Percentiles rank a stretch among this genome's conserved stretches.
phyloP scores from a whole-genome alignment of 2,329 filamentous ascomycete genomes.

The Pseudohalonectria lignicola region DNA sequence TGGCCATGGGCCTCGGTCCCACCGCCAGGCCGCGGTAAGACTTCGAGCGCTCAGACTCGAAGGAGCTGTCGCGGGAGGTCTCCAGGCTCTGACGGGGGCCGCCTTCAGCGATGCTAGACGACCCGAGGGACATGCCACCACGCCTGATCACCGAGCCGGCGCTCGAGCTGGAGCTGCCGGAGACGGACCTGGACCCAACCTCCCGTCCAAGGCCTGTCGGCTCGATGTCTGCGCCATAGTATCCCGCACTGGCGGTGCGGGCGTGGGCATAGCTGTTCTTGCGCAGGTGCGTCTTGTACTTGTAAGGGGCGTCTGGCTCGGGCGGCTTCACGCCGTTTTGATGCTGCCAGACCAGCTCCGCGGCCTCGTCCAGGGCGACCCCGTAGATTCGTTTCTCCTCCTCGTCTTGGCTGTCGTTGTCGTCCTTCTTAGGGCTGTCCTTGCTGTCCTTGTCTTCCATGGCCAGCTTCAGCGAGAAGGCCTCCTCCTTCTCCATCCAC shows the following conservation, averaged over 20 bases:
- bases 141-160: slow-evolving; percentile 24
- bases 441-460: slow-evolving; percentile 61
- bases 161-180: slow-evolving; percentile 39
- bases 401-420: slow-evolving; percentile 26
- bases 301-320: slow-evolving; percentile 53
- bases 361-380: slow-evolving; percentile 65
- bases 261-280: slow-evolving; percentile 63
- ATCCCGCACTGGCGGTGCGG: slow-evolving; percentile 47
- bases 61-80: slow-evolving; percentile 9
- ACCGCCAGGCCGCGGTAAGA: slow-evolving; percentile 27
- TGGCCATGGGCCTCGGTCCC: slow-evolving; percentile 13
- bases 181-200: slow-evolving; percentile 31
- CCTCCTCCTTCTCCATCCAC: slow-evolving; percentile 76
- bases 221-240: slow-evolving; percentile 33
- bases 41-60: slow-evolving; percentile 17
- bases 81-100: slow-evolving; percentile 19
- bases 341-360: slow-evolving; percentile 70
- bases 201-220: slow-evolving; percentile 34
- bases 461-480: slow-evolving; percentile 55
- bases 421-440: slow-evolving; percentile 16
- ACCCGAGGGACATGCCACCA: slow-evolving; percentile 18
- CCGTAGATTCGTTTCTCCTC: slow-evolving; percentile 54
- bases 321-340: slow-evolving; percentile 44
- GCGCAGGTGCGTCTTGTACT: slow-evolving; percentile 57
- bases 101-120: slow-evolving; percentile 11